Evolutionary conservation across 1,139 yeast genomes (phyloP).

Genomic region (Kurtzmaniella quercitrusa): DNA sequence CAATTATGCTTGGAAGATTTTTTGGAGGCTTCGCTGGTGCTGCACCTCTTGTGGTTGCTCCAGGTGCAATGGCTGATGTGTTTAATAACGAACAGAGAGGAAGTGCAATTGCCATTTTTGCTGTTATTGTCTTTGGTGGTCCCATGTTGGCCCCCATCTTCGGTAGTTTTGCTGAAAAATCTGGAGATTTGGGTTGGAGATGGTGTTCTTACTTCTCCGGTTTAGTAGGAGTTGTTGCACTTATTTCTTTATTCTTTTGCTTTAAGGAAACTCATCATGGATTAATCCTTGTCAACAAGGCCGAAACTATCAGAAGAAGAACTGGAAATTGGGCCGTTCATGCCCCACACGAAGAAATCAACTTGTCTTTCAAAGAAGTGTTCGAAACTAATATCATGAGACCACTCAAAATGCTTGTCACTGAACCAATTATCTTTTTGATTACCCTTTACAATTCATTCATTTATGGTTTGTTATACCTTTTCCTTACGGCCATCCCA

Average conservation of each 20-base stretch:
- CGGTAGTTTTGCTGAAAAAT: constrained; percentile 22
- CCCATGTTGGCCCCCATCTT: constrained; percentile 74
- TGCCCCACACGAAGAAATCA: constrained; percentile 72
- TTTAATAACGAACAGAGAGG: constrained; percentile 65
- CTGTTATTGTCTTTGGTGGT: constrained; percentile 67
- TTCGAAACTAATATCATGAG: constrained; percentile 61
- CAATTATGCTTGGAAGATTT: constrained; percentile 68
- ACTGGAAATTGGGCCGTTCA: constrained; percentile 67
- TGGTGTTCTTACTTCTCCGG: constrained; percentile 51
- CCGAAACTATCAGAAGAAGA: constrained; percentile 48
- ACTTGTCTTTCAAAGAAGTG: constrained; percentile 55
- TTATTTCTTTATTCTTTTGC: constrained; percentile 22
- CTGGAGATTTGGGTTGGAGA: constrained; percentile 41
- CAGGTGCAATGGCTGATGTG: constrained; percentile 79
- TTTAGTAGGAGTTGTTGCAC: constrained; percentile 33
- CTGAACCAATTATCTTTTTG: constrained; percentile 70
- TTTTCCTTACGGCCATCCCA: constrained; percentile 73
- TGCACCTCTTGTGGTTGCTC: constrained; percentile 78
- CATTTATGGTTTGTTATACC: constrained; percentile 74
- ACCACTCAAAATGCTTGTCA: constrained; percentile 58
- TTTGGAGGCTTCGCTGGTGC: constrained; percentile 77
- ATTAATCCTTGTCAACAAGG: constrained; percentile 49
- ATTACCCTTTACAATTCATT: constrained; percentile 76
- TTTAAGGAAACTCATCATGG: constrained; percentile 43
- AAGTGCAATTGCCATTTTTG: constrained; percentile 60